Evolutionary conservation across 2,329 filamentous ascomycete species (phyloP), one percentile per base, ranked within the genome.

Genomic region (Fusarium gaditjirri): DNA sequence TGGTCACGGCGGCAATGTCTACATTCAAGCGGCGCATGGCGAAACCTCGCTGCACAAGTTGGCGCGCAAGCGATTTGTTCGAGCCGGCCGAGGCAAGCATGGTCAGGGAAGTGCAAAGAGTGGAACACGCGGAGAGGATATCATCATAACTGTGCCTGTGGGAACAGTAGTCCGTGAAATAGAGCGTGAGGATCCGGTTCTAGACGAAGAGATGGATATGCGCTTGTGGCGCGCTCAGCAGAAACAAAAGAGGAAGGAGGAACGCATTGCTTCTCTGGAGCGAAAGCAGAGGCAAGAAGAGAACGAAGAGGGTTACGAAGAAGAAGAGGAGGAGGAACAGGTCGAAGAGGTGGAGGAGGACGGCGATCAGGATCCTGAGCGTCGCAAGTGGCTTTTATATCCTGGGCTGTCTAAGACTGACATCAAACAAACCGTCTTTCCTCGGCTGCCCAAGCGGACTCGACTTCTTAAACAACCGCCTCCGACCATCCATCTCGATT

Each of bases 1-100:
- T 44, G 96, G 96, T 8, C 92, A 90, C 61, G 96, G 96, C 69
- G 96, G 96, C 42, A 97, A 93, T 76, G 86, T 99, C 73, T 98
- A 97, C 81, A 97, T 99, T 64, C 95, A 98, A 82, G 95, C 96
- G 12, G 90, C 97, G 3, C 91, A 93, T 60, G 94, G 94, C 65
- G 93, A 98, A 82, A 98, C 94, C 0, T 97, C 94, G 58, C 84
- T 99, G 68, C 95, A 98, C 83, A 98, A 98, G 83, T 86, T 99
- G 14, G 92, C 94, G 2, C 88, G 95, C 43, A 86, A 92, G 74
- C 90, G 93, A 4, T 89, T 94, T 61, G 82, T 95, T 55, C 91
- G 92, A 65, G 94, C 93, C 1, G 91, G 91, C 3, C 86, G 90
- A 73, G 94, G 94, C n/a, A 92, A 88, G 79, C 91, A 93, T 76